Evolutionary conservation across 2,329 filamentous ascomycete species (phyloP).

Genomic region (Sporothrix protearum): DNA sequence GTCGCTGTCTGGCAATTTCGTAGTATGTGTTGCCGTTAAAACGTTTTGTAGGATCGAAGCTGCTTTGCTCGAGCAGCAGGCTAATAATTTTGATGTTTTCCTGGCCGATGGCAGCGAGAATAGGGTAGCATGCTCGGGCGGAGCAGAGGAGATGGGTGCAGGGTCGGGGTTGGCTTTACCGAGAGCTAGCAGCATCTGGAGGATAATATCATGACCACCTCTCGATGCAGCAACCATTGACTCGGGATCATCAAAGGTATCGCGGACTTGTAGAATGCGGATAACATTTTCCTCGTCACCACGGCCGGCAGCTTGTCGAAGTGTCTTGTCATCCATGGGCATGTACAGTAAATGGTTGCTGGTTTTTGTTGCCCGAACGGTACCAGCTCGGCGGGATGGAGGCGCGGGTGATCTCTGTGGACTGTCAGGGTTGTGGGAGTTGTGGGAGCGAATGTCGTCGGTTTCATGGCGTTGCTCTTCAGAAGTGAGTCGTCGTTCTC

Average conservation of each 20-base stretch:
- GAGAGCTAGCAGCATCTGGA: slow-evolving; percentile 71
- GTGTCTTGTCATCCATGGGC: slow-evolving; percentile 59
- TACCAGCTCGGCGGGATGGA: slow-evolving; percentile 50
- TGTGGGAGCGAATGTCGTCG: slow-evolving; percentile 43
- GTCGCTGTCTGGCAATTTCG: slow-evolving; percentile 77
- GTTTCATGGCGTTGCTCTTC: slow-evolving; percentile 55
- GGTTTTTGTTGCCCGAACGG: slow-evolving; percentile 59
- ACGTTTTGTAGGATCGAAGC: slow-evolving; percentile 77
- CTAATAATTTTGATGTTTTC: slow-evolving; percentile 81
- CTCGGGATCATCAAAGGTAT: slow-evolving; percentile 68
- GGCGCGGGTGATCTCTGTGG: slow-evolving; percentile 54
- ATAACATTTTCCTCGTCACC: slow-evolving; percentile 61
- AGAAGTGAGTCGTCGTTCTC: slow-evolving; percentile 53
- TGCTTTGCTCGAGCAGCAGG: slow-evolving; percentile 69
- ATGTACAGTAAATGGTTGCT: slow-evolving; percentile 62
- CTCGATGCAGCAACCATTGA: slow-evolving; percentile 87
- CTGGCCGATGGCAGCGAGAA: slow-evolving; percentile 89
- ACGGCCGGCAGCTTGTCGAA: slow-evolving; percentile 57
- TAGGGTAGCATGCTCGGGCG: slow-evolving; percentile 80
- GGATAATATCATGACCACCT: slow-evolving; percentile 83
- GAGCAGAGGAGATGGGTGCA: slow-evolving; percentile 56
- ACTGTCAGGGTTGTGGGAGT: slow-evolving; percentile 54
- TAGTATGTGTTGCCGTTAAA: slow-evolving; percentile 77
- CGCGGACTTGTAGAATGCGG: slow-evolving; percentile 59
- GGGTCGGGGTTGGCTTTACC: slow-evolving; percentile 67